A percentile compares a stretch with the other conserved stretches of the same genome.
Evolutionary conservation across 1,284 basidiomycete genomes (phyloP).

Genomic region (Trametes polyzona): DNA sequence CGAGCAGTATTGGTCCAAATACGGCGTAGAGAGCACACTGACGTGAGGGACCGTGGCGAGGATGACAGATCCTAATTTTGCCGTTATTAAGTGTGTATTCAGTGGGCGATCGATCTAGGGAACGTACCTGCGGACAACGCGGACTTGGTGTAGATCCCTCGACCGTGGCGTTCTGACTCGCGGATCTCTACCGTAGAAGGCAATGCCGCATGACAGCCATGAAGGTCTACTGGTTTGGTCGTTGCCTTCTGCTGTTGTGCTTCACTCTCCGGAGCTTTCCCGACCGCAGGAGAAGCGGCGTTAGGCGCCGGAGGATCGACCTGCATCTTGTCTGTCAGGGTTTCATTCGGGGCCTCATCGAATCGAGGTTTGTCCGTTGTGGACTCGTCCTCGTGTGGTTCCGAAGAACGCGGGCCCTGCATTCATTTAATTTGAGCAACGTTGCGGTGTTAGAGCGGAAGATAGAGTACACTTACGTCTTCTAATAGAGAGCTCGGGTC

Average conservation of each 20-base stretch:
- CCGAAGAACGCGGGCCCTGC: no score
- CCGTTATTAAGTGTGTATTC: not conserved
- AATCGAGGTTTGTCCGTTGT: not conserved
- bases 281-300: not conserved
- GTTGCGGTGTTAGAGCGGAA: no score
- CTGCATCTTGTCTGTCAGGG: not conserved
- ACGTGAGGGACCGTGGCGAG: conserved; percentile 62
- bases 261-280: not conserved
- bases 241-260: not conserved
- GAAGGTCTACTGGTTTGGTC: conserved; percentile 5
- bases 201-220: conserved; percentile 26
- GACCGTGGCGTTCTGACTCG: conserved; percentile 25
- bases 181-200: conserved; percentile 31
- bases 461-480: not conserved
- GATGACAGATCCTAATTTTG: conserved; percentile 58
- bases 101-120: not conserved
- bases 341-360: not conserved
- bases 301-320: no score
- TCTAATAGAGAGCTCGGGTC: not conserved
- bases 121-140: conserved; percentile 43
- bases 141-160: conserved; percentile 39
- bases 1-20: conserved; percentile 69
- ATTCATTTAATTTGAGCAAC: no score
- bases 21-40: conserved; percentile 66
- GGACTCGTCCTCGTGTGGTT: not conserved